phyloP scores from a whole-genome alignment of 495 filamentous ascomycete genomes.

The Haplographium delicatum region DNA sequence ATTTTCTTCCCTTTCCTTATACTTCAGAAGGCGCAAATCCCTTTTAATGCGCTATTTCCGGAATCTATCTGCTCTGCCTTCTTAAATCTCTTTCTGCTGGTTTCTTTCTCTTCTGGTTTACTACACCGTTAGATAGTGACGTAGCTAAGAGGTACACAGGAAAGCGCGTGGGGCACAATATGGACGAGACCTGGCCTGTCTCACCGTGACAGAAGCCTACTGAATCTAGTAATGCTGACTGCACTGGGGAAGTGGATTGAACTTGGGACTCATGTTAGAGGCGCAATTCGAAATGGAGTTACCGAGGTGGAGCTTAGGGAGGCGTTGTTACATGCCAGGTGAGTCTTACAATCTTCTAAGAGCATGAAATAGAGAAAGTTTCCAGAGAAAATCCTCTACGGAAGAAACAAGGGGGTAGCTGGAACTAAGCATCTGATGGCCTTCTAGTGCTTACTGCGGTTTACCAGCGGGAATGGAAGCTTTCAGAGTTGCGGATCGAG shows the following conservation, averaged over 20 bases:
- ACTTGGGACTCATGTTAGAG: constrained; percentile 43
- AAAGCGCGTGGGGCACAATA: constrained; percentile 43
- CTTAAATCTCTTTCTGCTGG: background rate
- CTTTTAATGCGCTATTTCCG: too few species aligned
- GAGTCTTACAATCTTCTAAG: background rate
- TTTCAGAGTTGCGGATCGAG: constrained; percentile 24
- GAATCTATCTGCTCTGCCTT: too few species aligned
- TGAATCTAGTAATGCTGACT: constrained; percentile 48
- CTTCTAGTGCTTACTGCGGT: constrained; percentile 22
- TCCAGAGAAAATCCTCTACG: too few species aligned
- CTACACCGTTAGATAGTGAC: background rate
- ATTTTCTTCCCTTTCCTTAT: constrained; percentile 1
- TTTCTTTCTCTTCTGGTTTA: background rate
- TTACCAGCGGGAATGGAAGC: constrained; percentile 26
- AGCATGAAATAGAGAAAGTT: background rate
- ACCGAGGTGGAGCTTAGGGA: constrained; percentile 49
- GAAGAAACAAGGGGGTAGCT: too few species aligned
- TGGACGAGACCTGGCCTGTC: constrained; percentile 46
- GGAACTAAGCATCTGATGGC: too few species aligned
- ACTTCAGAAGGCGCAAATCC: too few species aligned
- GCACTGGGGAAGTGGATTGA: constrained; percentile 41
- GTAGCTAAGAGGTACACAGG: constrained; percentile 12
- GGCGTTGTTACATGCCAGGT: constrained; percentile 42
- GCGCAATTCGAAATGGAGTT: constrained; percentile 43
- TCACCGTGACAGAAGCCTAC: constrained; percentile 39